Evolutionary conservation across 208 protist genomes (phyloP), one percentile per base, ranked within the genome.

Genomic region (Wallacemonas sp.): DNA sequence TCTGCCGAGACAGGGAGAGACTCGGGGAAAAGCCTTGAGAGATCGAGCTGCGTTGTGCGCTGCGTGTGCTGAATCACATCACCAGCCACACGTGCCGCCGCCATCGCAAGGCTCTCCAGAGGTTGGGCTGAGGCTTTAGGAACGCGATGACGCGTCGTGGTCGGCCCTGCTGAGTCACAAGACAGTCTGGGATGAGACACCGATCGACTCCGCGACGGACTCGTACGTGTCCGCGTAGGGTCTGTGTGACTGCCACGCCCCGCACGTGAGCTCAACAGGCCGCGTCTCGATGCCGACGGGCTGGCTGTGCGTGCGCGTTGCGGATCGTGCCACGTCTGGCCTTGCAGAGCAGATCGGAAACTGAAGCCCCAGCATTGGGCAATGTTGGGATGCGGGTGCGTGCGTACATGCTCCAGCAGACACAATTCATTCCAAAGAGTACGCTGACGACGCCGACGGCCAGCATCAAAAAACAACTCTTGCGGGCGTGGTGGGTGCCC

Each of bases 311-410:
- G n/a, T n/a, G n/a, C n/a, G n/a, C n/a, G n/a, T n/a, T n/a, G n/a
- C n/a, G n/a, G n/a, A n/a, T n/a, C n/a, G n/a, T n/a, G n/a, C n/a
- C n/a, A n/a, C n/a, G n/a, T n/a, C n/a, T n/a, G n/a, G n/a, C n/a
- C n/a, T n/a, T n/a, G n/a, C n/a, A n/a, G n/a, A n/a, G n/a, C n/a
- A n/a, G n/a, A 9, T 8, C 17, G 36, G 47, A 79, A 79, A 36
- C 62, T 28, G 66, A 79, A 79, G 2, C 74, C 74, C 68, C 67
- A 75, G 62, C 74, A 79, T 63, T 79, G 74, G 49, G 75, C 74
- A 6, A 79, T 62, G 51, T 79, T 79, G 9, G 74, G 74, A 26
- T 79, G 74, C 44, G 74, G 74, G 47, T 66, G 31, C 8, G 45
- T 36, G 22, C 58, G 60, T 28, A 79, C 71, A 54, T 31, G 41